Evolutionary conservation across 2,329 filamentous ascomycete genomes (phyloP), one percentile per base, ranked within the genome.

Genomic region (Nigrospora osmanthi): DNA sequence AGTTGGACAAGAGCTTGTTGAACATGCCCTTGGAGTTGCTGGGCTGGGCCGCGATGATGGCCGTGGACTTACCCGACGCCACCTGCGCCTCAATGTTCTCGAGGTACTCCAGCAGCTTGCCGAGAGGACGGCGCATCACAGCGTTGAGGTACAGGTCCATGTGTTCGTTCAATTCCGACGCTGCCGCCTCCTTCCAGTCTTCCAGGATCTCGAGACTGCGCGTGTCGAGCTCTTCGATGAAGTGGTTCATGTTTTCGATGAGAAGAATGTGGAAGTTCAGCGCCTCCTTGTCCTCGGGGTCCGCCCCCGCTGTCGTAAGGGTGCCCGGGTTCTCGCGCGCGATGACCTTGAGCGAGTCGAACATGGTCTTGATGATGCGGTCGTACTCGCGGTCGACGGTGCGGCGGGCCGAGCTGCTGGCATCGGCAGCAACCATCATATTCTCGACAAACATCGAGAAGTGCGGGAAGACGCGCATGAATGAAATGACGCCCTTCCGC

Each of bases 201-300:
- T 87, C 81, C 5, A 97, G 75, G 1, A 95, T 81, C 9, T 85
- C 77, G 50, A 93, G 80, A 34, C 78, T 76, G 15, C 80, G 77
- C 14, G 84, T 74, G 53, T 95, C 88, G 10, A 95, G 85, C 63
- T 96, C 90, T 61, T 97, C 90, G 11, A 93, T 73, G 67, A 95
- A 97, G 65, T 95, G 89, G 60, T 96, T 94, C 89, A 96, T 96
- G 64, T 98, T 98, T 65, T 98, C 91, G 54, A 98, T 97, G 44
- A 97, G 76, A 32, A 97, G 76, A 57, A 98, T 95, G 65, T 97
- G 90, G 68, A 95, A 95, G 68, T 97, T 97, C 49, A 98, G 78
- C 6, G 89, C 88, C 64, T 96, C 90, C 67, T 98, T 97, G 61
- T 97, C 93, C 63, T 97, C 93, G 1, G 76, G 76, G 53, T 81